phyloP scores from a whole-genome alignment of 768 basidiomycete genomes.

The Obba rivulosa region DNA sequence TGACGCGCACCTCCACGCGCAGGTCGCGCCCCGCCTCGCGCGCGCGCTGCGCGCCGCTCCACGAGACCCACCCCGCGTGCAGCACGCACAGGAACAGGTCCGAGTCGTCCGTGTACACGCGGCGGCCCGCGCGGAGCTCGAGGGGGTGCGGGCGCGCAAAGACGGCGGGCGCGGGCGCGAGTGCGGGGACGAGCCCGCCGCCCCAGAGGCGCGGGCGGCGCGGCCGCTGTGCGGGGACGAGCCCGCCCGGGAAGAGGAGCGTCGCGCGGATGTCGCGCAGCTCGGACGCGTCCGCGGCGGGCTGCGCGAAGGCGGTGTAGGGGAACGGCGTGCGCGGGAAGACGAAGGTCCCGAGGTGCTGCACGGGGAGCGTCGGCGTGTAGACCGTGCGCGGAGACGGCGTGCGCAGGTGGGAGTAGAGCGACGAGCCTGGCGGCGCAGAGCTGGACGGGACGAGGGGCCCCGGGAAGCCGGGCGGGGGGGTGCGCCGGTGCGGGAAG shows the following conservation, averaged over 20 bases:
- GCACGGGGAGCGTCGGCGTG: conserved; percentile 14
- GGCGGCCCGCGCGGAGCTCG: conserved; percentile 30
- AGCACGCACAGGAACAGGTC: conserved; percentile 65
- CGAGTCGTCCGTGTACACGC: conserved; percentile 76
- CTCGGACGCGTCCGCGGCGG: conserved; percentile 10
- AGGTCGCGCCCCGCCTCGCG: conserved; percentile 34
- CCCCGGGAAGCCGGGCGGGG: conserved; percentile 8
- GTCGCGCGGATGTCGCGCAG: conserved; percentile 32
- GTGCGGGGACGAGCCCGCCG: conserved; percentile 45
- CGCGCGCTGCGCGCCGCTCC: conserved; percentile 36
- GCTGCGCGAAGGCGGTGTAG: conserved; percentile 26
- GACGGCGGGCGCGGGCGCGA: conserved; percentile 24
- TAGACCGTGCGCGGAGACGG: conserved; percentile 12
- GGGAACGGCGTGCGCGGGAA: conserved; percentile 57
- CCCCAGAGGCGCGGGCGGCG: conserved; percentile 63
- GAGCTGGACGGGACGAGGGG: neutral
- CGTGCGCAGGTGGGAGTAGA: conserved; percentile 10
- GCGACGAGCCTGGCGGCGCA: neutral
- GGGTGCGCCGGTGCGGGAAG: conserved; percentile 6
- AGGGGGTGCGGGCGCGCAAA: conserved; percentile 17
- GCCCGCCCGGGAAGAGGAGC: conserved; percentile 53
- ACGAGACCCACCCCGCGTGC: conserved; percentile 51
- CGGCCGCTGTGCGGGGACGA: conserved; percentile 53
- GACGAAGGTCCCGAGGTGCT: conserved; percentile 52
- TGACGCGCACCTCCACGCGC: conserved; percentile 35